Base-by-base conservation (phyloP, 495 filamentous ascomycete species). In the Copromyces sp. region DNA sequence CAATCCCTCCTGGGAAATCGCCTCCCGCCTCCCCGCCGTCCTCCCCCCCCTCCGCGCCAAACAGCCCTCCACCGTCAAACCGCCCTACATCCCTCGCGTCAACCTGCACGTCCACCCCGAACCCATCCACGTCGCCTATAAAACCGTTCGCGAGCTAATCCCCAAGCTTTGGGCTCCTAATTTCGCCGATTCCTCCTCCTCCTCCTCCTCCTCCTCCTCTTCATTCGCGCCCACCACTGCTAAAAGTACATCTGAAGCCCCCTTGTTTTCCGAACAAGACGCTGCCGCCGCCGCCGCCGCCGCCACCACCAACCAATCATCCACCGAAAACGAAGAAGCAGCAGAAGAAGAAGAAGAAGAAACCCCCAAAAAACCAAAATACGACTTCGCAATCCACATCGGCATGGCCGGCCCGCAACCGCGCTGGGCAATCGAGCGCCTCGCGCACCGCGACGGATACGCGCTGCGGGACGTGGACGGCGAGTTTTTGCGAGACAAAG, bases 371-470 rank as follows among this genome's bases (percentile, higher is more conserved):
- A 37, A 47, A 29, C 76, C 70, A 70, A 84, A 83, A 53, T 87
- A 90, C 29, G 91, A 94, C 79, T 80, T 90, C 29, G 84, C 90
- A 14, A 80, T 97, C 6, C 92, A 95, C 78, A 91, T 97, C 72
- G 94, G 94, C 44, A 92, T 96, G 84, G 92, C 93, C 0, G 87
- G 91, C 0, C 89, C 90, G 39, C 83, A 91, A 29, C 81, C 79
- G 0, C 89, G 87, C 71, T 96, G 93, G 79, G 87, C 87, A 2
- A 81, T 95, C 5, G 94, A 97, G 78, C 83, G 86, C 9, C 82
- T 86, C 9, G 93, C 88, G 3, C 91, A 94, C 68, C 85, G 91
- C n/a, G 89, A 92, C 73, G 89, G 90, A n/a, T 97, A 96, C 77
- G 77, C 78, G 39, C 87, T 88, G 78, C 83, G 83, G 40, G 94